Conservation (phyloP, 202 grass and related monocot species). For the Alloteropsis angusta region DNA sequence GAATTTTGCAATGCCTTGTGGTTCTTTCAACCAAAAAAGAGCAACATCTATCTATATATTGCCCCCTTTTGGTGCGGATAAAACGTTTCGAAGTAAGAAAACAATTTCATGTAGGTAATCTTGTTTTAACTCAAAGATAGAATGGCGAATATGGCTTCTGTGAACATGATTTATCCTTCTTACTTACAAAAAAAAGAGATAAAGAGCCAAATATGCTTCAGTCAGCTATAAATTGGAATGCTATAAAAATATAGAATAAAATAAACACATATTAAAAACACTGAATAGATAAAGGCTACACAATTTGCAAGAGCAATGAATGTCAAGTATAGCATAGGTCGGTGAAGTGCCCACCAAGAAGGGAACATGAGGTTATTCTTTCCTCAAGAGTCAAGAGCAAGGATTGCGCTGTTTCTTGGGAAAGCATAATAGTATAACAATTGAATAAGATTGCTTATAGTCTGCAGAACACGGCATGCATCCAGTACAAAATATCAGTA, state of each 20-base stretch:
- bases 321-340: slow-evolving; percentile 12
- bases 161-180: not conserved
- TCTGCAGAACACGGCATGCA: slow-evolving; percentile 22
- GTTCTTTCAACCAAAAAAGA: slow-evolving; percentile 30
- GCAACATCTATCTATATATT: slow-evolving; percentile 19
- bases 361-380: slow-evolving; percentile 46
- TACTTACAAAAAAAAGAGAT: not conserved
- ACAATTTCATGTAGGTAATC: not conserved
- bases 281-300: not conserved
- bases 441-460: slow-evolving; percentile 46
- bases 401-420: slow-evolving; percentile 27
- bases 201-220: not conserved
- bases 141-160: not conserved
- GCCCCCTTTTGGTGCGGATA: slow-evolving; percentile 25
- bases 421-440: slow-evolving; percentile 23
- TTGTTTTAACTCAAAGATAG: slow-evolving; percentile 12
- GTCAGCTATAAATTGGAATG: not conserved
- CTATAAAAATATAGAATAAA: slow-evolving; percentile 2
- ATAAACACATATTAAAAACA: not conserved
- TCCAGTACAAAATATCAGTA: slow-evolving; percentile 25
- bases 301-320: slow-evolving; percentile 14
- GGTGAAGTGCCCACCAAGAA: slow-evolving; percentile 51
- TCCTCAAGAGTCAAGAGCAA: slow-evolving; percentile 28
- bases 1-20: slow-evolving; percentile 31
- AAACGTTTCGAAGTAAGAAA: slow-evolving; percentile 13